A percentile compares a stretch with the other conserved stretches of the same genome.
phyloP scores from a whole-genome alignment of 257 asterid genomes.

The Salvia rosmarinus region DNA sequence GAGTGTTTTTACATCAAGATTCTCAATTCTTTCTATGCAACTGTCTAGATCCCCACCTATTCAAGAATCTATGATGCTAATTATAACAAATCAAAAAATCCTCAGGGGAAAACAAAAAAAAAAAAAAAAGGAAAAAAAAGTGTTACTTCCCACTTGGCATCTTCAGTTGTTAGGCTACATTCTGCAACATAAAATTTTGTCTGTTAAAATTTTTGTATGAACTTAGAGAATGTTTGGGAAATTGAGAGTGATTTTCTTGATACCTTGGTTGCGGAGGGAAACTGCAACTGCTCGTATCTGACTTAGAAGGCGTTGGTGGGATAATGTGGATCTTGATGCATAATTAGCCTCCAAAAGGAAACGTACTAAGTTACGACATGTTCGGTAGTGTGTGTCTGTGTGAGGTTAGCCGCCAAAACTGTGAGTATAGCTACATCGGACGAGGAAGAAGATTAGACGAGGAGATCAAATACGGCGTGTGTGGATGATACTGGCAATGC shows the following conservation, averaged over 20 bases:
- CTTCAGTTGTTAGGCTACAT: neutral
- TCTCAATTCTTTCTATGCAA: slow-evolving; percentile 40
- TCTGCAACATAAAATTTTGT: slow-evolving; percentile 8
- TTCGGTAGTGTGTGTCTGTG: slow-evolving; percentile 27
- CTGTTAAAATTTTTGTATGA: neutral
- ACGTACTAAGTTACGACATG: neutral
- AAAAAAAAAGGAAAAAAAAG: neutral
- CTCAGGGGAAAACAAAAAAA: too few relatives aligned
- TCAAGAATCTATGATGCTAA: slow-evolving; percentile 50
- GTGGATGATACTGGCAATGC: neutral
- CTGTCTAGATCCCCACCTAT: slow-evolving; percentile 34
- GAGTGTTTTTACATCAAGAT: slow-evolving; percentile 51
- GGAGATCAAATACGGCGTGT: neutral
- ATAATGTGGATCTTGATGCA: too few relatives aligned
- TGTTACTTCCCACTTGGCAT: slow-evolving; percentile 41
- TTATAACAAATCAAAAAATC: slow-evolving; percentile 62
- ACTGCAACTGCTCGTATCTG: too few relatives aligned
- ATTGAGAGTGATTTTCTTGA: neutral
- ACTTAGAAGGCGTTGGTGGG: too few relatives aligned
- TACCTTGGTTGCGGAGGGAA: slow-evolving; percentile 17
- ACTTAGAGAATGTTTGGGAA: neutral
- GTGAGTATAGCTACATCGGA: slow-evolving; percentile 66
- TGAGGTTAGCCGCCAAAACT: slow-evolving; percentile 51
- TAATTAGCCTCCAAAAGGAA: neutral
- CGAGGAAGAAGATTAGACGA: slow-evolving; percentile 33